These are phyloP conservation scores for Schizophyllum amplum DNA, from an alignment of 1,284 basidiomycete species.

Conservation along the genomic window DNA sequence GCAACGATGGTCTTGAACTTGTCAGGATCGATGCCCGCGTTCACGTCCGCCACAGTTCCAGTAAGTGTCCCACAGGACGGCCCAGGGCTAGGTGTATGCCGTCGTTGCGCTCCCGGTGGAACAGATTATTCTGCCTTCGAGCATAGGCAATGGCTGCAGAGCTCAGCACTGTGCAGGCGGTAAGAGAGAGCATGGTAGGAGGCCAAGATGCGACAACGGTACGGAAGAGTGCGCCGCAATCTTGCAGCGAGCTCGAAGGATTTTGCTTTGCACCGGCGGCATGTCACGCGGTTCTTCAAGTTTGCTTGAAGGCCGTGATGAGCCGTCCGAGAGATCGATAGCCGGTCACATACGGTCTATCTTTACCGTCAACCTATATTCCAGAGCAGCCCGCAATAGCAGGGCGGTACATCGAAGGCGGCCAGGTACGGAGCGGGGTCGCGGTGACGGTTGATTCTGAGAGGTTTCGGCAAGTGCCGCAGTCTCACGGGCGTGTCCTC, in stretches of 20 bases:
- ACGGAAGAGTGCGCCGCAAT: not conserved
- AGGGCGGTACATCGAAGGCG: too few species aligned
- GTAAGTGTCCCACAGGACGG: constrained; percentile 25
- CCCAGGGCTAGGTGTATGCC: constrained; percentile 27
- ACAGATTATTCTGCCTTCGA: not conserved
- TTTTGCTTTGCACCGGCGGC: not conserved
- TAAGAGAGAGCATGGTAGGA: not conserved
- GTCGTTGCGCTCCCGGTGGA: constrained; percentile 15
- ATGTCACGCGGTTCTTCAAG: not conserved
- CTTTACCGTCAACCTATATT: not conserved
- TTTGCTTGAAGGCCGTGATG: not conserved
- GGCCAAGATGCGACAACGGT: not conserved
- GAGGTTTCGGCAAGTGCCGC: too few species aligned
- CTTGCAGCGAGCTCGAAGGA: not conserved
- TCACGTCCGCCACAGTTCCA: constrained; percentile 27
- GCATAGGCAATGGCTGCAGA: not conserved
- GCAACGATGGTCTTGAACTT: constrained; percentile 30
- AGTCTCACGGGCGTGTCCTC: too few species aligned
- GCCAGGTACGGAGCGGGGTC: too few species aligned
- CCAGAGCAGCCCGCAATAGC: not conserved
- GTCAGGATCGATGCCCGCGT: constrained; percentile 24
- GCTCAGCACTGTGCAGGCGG: not conserved
- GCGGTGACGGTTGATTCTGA: too few species aligned
- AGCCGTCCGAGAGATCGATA: not conserved
- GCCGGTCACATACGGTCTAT: not conserved